Conservation (phyloP, 495 filamentous ascomycete species). For the Hyphodiscus hymeniophilus region DNA sequence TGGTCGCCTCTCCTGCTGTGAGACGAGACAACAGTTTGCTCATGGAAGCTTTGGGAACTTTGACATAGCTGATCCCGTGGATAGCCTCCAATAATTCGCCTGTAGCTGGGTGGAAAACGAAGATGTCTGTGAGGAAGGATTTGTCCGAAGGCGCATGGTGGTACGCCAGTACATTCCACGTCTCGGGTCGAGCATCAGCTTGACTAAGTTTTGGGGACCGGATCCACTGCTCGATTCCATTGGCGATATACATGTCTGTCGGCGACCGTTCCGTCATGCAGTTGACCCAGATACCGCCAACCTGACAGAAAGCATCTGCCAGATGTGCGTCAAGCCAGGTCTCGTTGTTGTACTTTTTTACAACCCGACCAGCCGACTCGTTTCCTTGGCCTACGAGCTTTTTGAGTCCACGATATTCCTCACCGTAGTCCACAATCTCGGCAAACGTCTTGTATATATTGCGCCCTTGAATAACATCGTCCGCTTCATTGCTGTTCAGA, state of each 20-base stretch:
- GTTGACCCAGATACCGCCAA: constrained; percentile 45
- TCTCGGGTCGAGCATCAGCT: constrained; percentile 22
- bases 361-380: constrained; percentile 37
- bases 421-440: constrained; percentile 41
- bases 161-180: constrained; percentile 37
- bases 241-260: constrained; percentile 41
- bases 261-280: constrained; percentile 36
- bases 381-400: constrained; percentile 35
- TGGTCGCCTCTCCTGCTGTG: constrained; percentile 15
- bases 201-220: constrained; percentile 31
- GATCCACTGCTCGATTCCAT: constrained; percentile 38
- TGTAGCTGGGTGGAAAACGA: constrained; percentile 37
- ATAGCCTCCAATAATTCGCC: constrained; percentile 38
- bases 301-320: constrained; percentile 36
- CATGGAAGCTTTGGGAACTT: constrained; percentile 36
- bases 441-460: constrained; percentile 40
- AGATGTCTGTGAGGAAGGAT: constrained; percentile 39
- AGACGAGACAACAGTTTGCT: constrained; percentile 26
- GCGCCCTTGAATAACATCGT: constrained; percentile 41
- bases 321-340: constrained; percentile 34
- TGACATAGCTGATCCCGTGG: constrained; percentile 40
- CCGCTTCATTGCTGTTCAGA: constrained; percentile 29
- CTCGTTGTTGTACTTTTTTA: constrained; percentile 28
- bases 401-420: constrained; percentile 35
- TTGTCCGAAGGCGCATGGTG: constrained; percentile 30